Conservation (phyloP, 2,329 filamentous ascomycete species). For the Ceratocystis alfenasii region DNA sequence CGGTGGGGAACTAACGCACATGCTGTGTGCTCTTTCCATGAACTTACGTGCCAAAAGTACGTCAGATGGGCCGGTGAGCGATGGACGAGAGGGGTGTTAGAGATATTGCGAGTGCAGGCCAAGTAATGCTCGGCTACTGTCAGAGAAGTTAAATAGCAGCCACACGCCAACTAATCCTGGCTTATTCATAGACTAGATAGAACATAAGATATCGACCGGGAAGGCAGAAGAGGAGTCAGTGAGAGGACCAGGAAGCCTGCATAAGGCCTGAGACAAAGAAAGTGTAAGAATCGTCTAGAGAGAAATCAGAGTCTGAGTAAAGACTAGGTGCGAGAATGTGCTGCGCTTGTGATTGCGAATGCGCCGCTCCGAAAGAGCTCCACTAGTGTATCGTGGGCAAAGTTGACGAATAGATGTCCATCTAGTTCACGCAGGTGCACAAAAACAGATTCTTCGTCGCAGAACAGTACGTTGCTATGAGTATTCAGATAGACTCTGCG, state of each 20-base stretch:
- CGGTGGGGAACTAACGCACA: background rate
- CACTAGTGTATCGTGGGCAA: too few species aligned
- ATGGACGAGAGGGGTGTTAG: background rate
- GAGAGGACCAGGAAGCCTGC: too few species aligned
- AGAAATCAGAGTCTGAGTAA: background rate
- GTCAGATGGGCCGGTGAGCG: background rate
- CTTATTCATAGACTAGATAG: background rate
- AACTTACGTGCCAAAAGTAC: background rate
- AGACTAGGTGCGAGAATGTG: background rate
- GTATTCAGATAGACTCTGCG: too few species aligned
- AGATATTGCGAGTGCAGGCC: background rate
- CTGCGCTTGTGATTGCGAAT: too few species aligned
- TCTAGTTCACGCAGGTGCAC: too few species aligned
- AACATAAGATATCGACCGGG: background rate
- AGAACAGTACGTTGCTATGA: too few species aligned
- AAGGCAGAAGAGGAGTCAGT: too few species aligned
- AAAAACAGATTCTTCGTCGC: too few species aligned
- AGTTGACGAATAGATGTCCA: too few species aligned
- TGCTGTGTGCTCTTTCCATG: background rate
- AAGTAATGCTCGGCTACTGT: background rate
- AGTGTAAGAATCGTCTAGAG: too few species aligned
- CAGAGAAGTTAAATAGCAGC: background rate
- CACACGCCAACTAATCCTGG: background rate
- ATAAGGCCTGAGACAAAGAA: too few species aligned
- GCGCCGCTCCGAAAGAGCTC: too few species aligned